Percentiles rank a stretch among this genome's conserved stretches.
Conservation (phyloP, 148 eudicot genomes). For the Rhododendron ovatum region DNA sequence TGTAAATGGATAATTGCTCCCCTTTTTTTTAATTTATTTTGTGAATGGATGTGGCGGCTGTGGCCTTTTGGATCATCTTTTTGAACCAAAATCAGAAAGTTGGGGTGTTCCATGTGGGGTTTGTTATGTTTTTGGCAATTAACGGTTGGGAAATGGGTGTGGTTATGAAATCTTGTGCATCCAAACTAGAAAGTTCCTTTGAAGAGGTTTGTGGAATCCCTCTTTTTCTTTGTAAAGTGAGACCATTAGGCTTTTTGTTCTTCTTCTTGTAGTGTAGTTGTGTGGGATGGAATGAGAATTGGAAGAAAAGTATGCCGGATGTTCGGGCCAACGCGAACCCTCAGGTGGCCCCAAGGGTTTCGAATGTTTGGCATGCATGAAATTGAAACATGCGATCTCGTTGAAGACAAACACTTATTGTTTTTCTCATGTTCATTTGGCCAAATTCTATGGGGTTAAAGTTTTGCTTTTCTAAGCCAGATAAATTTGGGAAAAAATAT, state of each 20-base stretch:
- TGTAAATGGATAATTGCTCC: slow-evolving; percentile 25
- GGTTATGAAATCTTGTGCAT: not conserved
- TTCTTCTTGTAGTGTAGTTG: too few species aligned
- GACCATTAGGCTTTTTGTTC: not conserved
- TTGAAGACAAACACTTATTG: too few species aligned
- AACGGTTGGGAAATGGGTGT: not conserved
- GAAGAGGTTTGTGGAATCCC: not conserved
- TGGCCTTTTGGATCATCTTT: slow-evolving; percentile 17
- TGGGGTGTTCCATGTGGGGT: slow-evolving; percentile 8
- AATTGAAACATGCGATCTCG: too few species aligned
- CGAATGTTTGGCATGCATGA: too few species aligned
- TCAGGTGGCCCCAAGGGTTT: too few species aligned
- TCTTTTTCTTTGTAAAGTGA: not conserved
- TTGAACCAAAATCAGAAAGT: slow-evolving; percentile 2
- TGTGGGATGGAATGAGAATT: too few species aligned
- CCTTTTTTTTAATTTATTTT: not conserved
- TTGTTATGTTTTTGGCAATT: not conserved
- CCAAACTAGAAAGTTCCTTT: not conserved
- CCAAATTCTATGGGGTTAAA: too few species aligned
- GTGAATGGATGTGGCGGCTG: slow-evolving; percentile 27
- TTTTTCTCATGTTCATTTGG: too few species aligned
- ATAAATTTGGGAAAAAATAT: too few species aligned
- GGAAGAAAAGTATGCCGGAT: too few species aligned
- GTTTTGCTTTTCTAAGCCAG: too few species aligned
- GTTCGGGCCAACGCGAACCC: too few species aligned